These are phyloP conservation scores for Piloderma croceum DNA, from an alignment of 768 basidiomycete genomes.

Conservation along the genomic window DNA sequence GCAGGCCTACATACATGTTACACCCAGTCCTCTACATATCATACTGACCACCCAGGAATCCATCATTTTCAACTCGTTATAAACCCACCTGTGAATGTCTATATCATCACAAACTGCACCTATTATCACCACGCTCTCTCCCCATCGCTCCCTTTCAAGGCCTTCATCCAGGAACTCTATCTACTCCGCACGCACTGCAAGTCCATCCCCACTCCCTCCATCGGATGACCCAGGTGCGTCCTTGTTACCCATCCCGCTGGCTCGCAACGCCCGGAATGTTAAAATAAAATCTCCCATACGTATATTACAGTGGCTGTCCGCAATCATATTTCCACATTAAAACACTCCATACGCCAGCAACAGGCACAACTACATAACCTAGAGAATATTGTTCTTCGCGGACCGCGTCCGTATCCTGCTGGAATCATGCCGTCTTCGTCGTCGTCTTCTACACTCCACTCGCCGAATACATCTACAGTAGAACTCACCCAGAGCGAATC, in stretches of 20 bases:
- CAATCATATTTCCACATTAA: slow-evolving; percentile 74
- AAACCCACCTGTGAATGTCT: slow-evolving; percentile 26
- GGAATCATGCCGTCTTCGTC: slow-evolving; percentile 33
- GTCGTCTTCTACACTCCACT: too few species aligned
- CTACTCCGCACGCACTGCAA: slow-evolving; percentile 47
- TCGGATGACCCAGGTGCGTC: slow-evolving; percentile 62
- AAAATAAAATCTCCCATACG: background rate
- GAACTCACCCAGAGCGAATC: too few species aligned
- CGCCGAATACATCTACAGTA: too few species aligned
- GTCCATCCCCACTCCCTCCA: slow-evolving; percentile 43
- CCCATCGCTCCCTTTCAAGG: slow-evolving; percentile 36
- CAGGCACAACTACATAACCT: slow-evolving; percentile 71
- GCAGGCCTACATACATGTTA: too few species aligned
- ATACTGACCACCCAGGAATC: too few species aligned
- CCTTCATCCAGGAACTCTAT: slow-evolving; percentile 45
- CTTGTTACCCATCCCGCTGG: slow-evolving; percentile 7
- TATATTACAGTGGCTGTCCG: slow-evolving; percentile 59
- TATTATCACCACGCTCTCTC: slow-evolving; percentile 27
- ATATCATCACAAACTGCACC: slow-evolving; percentile 20
- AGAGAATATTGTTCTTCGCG: slow-evolving; percentile 62
- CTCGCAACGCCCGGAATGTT: background rate
- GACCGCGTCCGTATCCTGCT: slow-evolving; percentile 53
- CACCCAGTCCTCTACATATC: background rate
- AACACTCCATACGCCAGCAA: slow-evolving; percentile 78
- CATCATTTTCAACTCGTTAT: background rate